Evolutionary conservation across 2,329 filamentous ascomycete genomes (phyloP), one percentile per base, ranked within the genome.

Genomic region (Pochonia chlamydosporia): DNA sequence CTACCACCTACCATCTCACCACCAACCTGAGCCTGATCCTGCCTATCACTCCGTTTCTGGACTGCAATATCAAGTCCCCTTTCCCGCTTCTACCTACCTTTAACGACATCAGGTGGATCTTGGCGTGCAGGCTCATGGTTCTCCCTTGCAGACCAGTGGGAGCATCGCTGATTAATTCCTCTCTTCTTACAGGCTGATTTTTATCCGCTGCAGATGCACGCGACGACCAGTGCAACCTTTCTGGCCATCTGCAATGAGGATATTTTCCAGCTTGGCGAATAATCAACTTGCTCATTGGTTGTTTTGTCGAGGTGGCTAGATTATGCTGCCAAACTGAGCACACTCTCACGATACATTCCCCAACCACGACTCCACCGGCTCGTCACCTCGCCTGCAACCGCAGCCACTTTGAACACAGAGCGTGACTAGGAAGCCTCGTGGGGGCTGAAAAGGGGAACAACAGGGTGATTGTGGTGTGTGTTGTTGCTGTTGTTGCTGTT

Each of bases 91-190:
- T 26, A 23, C 45, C 36, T 41, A 35, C 37, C 37, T 42, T 18
- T 20, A 39, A 43, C 37, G 11, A 24, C 37, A 28, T 35, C 37
- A 16, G 44, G 44, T 42, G 37, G 44, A 42, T 11, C 35, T 8
- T 23, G 26, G 13, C 14, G 21, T 20, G 35, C 20, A 23, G 9
- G 18, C 35, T 21, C n/a, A 11, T 37, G 30, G 24, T 28, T 31
- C 35, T 42, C 41, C 16, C 33, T 43, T 24, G 48, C 44, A 43
- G 31, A 18, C 25, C 18, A 35, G 16, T 33, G 28, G 42, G 39
- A 40, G 49, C 52, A 50, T 40, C 52, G 63, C 63, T 65, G 63
- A 65, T 61, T 65, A 66, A 66, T 66, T 61, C 43, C 57, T 56
- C 43, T 39, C 55, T 56, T 59, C 57, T 65, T 55, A 66, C 56